Conservation (phyloP, 495 filamentous ascomycete species). For the Xylaria sp. region DNA sequence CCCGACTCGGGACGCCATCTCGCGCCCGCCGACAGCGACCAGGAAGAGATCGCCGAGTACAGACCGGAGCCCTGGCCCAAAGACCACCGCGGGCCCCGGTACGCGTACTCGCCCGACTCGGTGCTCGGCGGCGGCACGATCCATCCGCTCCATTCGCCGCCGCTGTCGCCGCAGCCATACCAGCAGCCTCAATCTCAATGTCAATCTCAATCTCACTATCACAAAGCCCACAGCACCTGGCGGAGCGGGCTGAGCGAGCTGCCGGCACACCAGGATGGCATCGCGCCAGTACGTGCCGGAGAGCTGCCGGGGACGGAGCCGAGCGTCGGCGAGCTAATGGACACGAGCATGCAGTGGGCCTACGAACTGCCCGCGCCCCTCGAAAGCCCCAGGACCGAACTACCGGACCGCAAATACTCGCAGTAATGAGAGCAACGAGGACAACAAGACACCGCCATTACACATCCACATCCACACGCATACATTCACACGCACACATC, state of each 20-base stretch:
- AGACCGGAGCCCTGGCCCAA: constrained; percentile 43
- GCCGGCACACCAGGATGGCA: constrained; percentile 28
- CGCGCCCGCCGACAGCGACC: not conserved
- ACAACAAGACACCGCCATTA: not conserved
- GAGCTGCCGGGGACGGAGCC: constrained; percentile 22
- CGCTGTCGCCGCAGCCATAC: constrained; percentile 3
- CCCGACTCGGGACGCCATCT: constrained; percentile 1
- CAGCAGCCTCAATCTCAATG: not conserved
- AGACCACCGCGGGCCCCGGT: constrained; percentile 31
- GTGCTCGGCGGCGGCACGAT: constrained; percentile 26
- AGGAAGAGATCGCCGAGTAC: constrained; percentile 34
- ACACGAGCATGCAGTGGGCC: constrained; percentile 34
- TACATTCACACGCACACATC: too few relatives aligned
- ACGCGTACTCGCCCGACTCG: constrained; percentile 35
- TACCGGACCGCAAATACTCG: constrained; percentile 39
- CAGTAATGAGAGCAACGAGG: constrained; percentile 25
- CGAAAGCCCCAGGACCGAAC: constrained; percentile 31
- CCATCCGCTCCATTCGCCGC: constrained; percentile 5
- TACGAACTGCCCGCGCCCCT: constrained; percentile 40
- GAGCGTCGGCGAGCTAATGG: constrained; percentile 29
- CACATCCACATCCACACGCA: not conserved
- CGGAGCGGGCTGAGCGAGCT: constrained; percentile 37
- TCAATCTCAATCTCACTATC: not conserved
- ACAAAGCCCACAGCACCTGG: constrained; percentile 24
- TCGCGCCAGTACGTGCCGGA: not conserved